These are phyloP conservation scores for Trichoderma gamsii DNA, from an alignment of 495 filamentous ascomycete species.

Conservation along the genomic window DNA sequence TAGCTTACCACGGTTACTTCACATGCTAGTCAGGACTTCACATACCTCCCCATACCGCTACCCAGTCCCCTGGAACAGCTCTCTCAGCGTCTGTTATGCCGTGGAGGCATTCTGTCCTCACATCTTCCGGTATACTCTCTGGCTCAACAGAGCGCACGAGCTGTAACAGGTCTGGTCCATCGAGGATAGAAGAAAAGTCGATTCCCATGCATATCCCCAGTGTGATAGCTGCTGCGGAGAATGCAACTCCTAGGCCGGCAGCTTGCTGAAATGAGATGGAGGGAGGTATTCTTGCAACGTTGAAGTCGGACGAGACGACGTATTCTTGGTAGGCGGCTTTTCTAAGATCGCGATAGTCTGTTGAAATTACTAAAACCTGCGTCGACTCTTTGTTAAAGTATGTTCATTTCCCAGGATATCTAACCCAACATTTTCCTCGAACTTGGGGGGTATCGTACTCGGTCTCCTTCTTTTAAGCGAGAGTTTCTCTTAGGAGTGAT, in stretches of 20 bases:
- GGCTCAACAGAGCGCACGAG: conserved; percentile 35
- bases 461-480: conserved; percentile 47
- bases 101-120: conserved; percentile 48
- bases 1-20: neutral
- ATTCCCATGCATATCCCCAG: conserved; percentile 57
- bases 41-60: conserved; percentile 63
- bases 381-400: neutral
- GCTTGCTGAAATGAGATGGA: conserved; percentile 43
- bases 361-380: conserved; percentile 55
- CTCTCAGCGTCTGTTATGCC: conserved; percentile 38
- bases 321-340: conserved; percentile 68
- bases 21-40: too few species aligned
- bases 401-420: neutral
- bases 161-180: conserved; percentile 49
- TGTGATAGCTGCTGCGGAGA: conserved; percentile 52
- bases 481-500: conserved; percentile 36
- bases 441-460: conserved; percentile 25
- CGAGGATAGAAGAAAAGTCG: conserved; percentile 41
- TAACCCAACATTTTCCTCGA: too few species aligned
- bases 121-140: conserved; percentile 44
- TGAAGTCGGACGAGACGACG: conserved; percentile 55
- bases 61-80: conserved; percentile 51
- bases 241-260: conserved; percentile 58
- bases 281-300: conserved; percentile 52
- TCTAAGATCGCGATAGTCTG: conserved; percentile 64